These are phyloP conservation scores for Tricladium varicosporioides DNA, from an alignment of 2,329 filamentous ascomycete species.

Conservation along the genomic window DNA sequence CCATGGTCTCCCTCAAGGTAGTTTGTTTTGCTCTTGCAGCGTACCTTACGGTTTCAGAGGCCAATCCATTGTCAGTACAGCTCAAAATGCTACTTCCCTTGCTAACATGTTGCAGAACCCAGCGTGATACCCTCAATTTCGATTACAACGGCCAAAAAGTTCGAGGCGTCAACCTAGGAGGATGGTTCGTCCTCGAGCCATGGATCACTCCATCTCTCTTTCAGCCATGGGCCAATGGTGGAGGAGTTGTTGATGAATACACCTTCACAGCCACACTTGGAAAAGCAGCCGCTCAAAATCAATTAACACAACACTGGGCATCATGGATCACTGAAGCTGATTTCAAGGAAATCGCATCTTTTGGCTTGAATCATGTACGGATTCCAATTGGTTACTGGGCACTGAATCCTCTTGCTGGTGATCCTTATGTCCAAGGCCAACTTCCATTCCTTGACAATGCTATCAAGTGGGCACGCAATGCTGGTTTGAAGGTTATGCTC, in stretches of 20 bases:
- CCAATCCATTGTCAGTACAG: slow-evolving; percentile 22
- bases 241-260: slow-evolving; percentile 36
- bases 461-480: slow-evolving; percentile 55
- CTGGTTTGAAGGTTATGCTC: slow-evolving; percentile 62
- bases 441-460: slow-evolving; percentile 55
- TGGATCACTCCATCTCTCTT: slow-evolving; percentile 60
- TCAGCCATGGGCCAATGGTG: slow-evolving; percentile 29
- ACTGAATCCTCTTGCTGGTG: slow-evolving; percentile 48
- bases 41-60: slow-evolving; percentile 15
- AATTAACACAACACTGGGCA: slow-evolving; percentile 56
- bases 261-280: slow-evolving; percentile 44
- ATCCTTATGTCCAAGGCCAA: slow-evolving; percentile 63
- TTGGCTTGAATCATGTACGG: slow-evolving; percentile 60
- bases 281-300: slow-evolving; percentile 40
- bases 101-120: slow-evolving; percentile 16
- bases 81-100: not conserved
- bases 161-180: slow-evolving; percentile 63
- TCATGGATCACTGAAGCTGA: slow-evolving; percentile 48
- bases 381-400: slow-evolving; percentile 69
- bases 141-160: slow-evolving; percentile 53
- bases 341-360: slow-evolving; percentile 40
- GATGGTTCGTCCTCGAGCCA: slow-evolving; percentile 38
- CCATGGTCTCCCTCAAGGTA: slow-evolving; percentile 15
- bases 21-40: slow-evolving; percentile 14
- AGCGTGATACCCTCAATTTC: slow-evolving; percentile 40